A percentile compares a stretch with the other conserved stretches of the same genome.
phyloP scores from a whole-genome alignment of 345 rosid genomes.

The Ailanthus altissimus region DNA sequence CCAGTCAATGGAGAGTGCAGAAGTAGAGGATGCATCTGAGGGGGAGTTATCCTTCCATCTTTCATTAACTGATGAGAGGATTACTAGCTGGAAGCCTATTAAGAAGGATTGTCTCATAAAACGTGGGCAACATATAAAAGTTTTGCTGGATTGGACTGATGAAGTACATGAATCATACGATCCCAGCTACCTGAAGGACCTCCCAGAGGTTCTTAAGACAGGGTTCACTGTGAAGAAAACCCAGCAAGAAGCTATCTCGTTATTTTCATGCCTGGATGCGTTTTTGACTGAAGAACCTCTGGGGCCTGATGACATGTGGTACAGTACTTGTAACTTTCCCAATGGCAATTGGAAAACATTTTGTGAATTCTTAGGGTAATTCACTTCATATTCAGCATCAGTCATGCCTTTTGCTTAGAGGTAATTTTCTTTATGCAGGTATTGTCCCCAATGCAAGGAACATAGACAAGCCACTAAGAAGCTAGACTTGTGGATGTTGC shows the following conservation, averaged over 20 bases:
- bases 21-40: constrained; percentile 39
- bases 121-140: constrained; percentile 44
- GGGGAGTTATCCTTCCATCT: constrained; percentile 46
- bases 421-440: constrained; percentile 52
- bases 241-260: constrained; percentile 70
- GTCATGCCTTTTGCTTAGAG: not conserved
- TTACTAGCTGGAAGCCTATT: constrained; percentile 43
- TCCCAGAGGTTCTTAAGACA: constrained; percentile 72
- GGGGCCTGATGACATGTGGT: constrained; percentile 98
- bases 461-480: constrained; percentile 91
- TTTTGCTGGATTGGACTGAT: constrained; percentile 72
- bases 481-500: constrained; percentile 89
- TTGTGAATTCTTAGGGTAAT: not conserved
- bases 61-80: constrained; percentile 41
- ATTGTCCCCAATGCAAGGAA: constrained; percentile 85
- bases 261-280: constrained; percentile 94
- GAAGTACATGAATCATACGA: constrained; percentile 62
- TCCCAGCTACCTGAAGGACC: constrained; percentile 67
- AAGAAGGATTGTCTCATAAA: constrained; percentile 49
- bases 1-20: constrained; percentile 35
- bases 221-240: constrained; percentile 69
- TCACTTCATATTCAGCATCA: not conserved
- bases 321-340: constrained; percentile 15
- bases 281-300: constrained; percentile 92
- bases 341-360: not conserved